Evolutionary conservation across 441 rosid genomes (phyloP).

Genomic region (Iberis amara): DNA sequence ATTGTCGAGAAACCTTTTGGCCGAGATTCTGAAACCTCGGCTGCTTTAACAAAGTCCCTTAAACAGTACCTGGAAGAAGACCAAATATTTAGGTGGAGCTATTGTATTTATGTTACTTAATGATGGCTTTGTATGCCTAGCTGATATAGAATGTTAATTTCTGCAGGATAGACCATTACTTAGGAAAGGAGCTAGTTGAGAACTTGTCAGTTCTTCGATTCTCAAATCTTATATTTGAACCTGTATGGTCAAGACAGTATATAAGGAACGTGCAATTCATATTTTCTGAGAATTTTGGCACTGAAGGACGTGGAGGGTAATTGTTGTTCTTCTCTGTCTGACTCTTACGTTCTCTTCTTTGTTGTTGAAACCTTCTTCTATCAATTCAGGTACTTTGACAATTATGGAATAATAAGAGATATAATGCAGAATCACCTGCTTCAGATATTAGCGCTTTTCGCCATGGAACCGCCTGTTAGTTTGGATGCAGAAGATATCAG

Average conservation of each 20-base stretch:
- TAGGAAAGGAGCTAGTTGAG: conserved; percentile 95
- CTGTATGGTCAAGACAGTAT: conserved; percentile 91
- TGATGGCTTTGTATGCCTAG: conserved; percentile 9
- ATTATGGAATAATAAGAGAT: conserved; percentile 91
- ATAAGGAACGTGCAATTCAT: conserved; percentile 85
- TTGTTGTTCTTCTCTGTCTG: conserved; percentile 19
- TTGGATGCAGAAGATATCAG: conserved; percentile 36
- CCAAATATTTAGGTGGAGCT: conserved; percentile 79
- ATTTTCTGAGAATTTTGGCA: conserved; percentile 96
- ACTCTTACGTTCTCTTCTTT: neutral
- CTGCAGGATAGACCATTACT: conserved; percentile 91
- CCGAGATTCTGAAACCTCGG: conserved; percentile 79
- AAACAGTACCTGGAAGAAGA: conserved; percentile 75
- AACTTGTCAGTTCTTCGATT: conserved; percentile 90
- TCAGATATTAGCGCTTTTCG: conserved; percentile 89
- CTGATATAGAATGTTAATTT: conserved; percentile 35
- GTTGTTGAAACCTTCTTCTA: neutral
- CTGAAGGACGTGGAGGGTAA: conserved; percentile 99
- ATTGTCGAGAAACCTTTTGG: conserved; percentile 98
- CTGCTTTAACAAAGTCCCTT: conserved; percentile 73
- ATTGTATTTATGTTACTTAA: conserved; percentile 1
- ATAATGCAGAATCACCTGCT: conserved; percentile 99
- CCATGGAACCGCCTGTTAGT: conserved; percentile 98
- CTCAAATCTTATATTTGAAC: conserved; percentile 93
- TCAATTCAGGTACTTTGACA: conserved; percentile 69